Conservation (phyloP, 805 yeast genomes). For the Candida succiphila region DNA sequence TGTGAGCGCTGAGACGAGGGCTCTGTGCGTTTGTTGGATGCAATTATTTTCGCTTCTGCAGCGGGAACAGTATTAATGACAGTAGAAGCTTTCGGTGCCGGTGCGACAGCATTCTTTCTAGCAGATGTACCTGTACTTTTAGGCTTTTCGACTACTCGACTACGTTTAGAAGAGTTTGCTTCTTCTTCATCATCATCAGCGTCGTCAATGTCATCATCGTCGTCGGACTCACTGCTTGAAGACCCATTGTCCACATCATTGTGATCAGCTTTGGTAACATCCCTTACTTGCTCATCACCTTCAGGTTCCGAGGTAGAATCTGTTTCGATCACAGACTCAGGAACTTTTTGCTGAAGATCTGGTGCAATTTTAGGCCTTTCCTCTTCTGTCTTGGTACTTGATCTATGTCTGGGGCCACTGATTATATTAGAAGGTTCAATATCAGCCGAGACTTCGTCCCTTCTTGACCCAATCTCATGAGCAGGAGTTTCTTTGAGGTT, state of each 20-base stretch:
- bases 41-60: too few relatives aligned
- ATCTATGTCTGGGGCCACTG: slow-evolving; percentile 6
- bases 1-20: too few relatives aligned
- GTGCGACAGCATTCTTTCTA: too few relatives aligned
- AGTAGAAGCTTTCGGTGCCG: too few relatives aligned
- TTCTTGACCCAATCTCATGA: slow-evolving; percentile 4
- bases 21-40: too few relatives aligned
- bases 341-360: too few relatives aligned
- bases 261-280: neutral
- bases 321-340: too few relatives aligned
- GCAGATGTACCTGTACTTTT: too few relatives aligned
- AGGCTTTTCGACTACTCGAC: slow-evolving; percentile 40
- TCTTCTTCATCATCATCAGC: slow-evolving; percentile 12
- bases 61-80: too few relatives aligned
- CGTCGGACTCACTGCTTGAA: slow-evolving; percentile 10
- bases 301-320: neutral
- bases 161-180: slow-evolving; percentile 15
- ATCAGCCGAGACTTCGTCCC: slow-evolving; percentile 16
- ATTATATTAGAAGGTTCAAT: slow-evolving; percentile 14
- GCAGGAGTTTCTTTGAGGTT: neutral
- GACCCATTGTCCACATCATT: neutral
- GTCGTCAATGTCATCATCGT: slow-evolving; percentile 10
- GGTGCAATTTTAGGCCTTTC: too few relatives aligned
- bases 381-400: too few relatives aligned
- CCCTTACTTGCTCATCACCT: too few relatives aligned